Evolutionary conservation across 1,284 basidiomycete genomes (phyloP), one percentile per base, ranked within the genome.

Genomic region (Xerocomus cyaneibrunnescens): DNA sequence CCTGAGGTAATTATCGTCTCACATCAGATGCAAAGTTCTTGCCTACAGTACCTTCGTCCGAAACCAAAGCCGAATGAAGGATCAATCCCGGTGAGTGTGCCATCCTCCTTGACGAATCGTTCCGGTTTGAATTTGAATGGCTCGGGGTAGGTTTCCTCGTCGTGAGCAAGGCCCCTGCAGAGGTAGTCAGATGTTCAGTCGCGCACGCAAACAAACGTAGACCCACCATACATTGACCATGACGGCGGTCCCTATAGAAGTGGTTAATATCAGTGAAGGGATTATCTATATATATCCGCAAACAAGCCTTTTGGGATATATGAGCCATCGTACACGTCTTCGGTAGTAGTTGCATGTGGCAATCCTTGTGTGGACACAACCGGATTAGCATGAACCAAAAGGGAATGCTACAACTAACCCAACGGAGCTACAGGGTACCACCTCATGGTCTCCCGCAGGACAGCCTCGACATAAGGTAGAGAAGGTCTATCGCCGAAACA

Each of bases 381-480:
- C 27, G 19, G 21, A 41, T 55, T 32, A 53, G 40, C 10, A 30
- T 23, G 21, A 17, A 30, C 34, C 8, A 32, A 44, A 47, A 37
- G 35, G 25, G 28, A 51, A 35, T 9, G 13, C 13, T 13, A 40
- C 14, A 59, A 50, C 68, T 59, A 41, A 77, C 79, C 76, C 14
- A 80, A 51, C 44, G 79, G 77, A 19, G 64, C 66, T 9, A 76
- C 71, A 10, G 80, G 77, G 17, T 76, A 71, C 69, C 74, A 84
- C 21, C 82, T 68, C 17, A 81, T 55, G 2, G 77, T 72, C 58
- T 85, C 84, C 55, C 76, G 77, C 47, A 81, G 55, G 7, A 81
- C 57, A 0, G 79, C 79, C n/a, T 69, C 61, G 1, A 83, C 61
- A 57, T 79, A 84, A 1, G 65, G 68, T n/a, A 83, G 58, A 17